Conservation (phyloP, 495 filamentous ascomycete species). For the Pseudomonodictys pantanalensis region DNA sequence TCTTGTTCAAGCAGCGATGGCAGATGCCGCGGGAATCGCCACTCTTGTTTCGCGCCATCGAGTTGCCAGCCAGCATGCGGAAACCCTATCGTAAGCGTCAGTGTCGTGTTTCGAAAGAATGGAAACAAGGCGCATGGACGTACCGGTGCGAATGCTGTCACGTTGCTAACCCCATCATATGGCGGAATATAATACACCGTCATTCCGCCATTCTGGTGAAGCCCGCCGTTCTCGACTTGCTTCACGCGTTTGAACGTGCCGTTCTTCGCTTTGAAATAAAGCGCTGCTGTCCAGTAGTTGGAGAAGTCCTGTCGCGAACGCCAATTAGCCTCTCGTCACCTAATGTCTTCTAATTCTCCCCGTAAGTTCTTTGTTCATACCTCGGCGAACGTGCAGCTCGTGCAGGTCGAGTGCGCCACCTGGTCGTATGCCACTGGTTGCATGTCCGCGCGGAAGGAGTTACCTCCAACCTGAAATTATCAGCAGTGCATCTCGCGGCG, state of each 20-base stretch:
- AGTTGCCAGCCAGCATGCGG: constrained; percentile 29
- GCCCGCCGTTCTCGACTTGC: constrained; percentile 23
- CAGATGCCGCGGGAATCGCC: constrained; percentile 38
- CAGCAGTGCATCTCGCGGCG: not conserved
- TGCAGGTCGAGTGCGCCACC: constrained; percentile 13
- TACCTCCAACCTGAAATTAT: constrained; percentile 11
- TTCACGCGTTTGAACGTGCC: constrained; percentile 25
- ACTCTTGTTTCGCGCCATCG: constrained; percentile 12
- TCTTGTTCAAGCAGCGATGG: constrained; percentile 46
- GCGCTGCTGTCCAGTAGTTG: constrained; percentile 30
- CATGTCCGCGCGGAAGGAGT: constrained; percentile 22
- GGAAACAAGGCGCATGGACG: not conserved
- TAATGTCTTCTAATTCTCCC: not conserved
- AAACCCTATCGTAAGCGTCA: constrained; percentile 10
- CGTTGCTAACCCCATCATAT: constrained; percentile 27
- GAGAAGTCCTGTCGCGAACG: constrained; percentile 2
- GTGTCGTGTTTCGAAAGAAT: not conserved
- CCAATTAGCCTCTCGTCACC: too few species aligned
- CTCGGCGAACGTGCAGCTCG: constrained; percentile 27
- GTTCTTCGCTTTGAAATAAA: constrained; percentile 23
- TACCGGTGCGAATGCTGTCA: constrained; percentile 28
- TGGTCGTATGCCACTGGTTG: constrained; percentile 21
- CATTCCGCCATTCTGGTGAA: constrained; percentile 21
- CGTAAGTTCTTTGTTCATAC: not conserved
- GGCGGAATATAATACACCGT: constrained; percentile 32